Evolutionary conservation across 345 rosid species (phyloP), one percentile per base, ranked within the genome.

Genomic region (Gossypium arboreum): DNA sequence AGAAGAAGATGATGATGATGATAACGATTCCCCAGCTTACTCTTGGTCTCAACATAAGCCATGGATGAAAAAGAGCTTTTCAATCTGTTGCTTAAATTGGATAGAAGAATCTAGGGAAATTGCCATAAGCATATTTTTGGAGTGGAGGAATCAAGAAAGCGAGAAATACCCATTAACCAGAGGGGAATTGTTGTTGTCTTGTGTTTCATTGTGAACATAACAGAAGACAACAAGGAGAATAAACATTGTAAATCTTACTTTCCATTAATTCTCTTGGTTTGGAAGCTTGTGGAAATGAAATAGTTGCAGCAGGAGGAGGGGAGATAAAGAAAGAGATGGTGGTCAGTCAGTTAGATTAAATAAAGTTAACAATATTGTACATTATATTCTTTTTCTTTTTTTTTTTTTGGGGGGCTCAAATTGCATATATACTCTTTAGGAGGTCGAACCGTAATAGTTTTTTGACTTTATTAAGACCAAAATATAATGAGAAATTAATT

Each of bases 231-330:
- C 76, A 64, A 76, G 77, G 72, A 81, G 78, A 83, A 87, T 77
- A 81, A 83, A 83, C 72, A 78, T 82, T 74, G 85, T 78, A 85
- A 87, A 85, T 84, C 94, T 83, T 86, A 85, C 90, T 90, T 90
- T 91, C 97, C 87, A 86, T 86, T 85, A 87, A 87, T 90, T 90
- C 93, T 85, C 94, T 83, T 84, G 75, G 90, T 90, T 94, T 89
- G 96, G 93, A 87, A 86, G 91, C 84, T 88, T 87, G 92, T 85
- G 88, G 72, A 60, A 84, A 78, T 81, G 82, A 84, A 86, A 88
- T 75, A 80, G 85, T 74, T 85, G 88, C 83, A 83, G 88, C 70
- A 68, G 77, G 54, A 59, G 50, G 73, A 41, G 54, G 70, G 80
- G 50, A 3, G 70, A 75, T 62, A 81, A 27, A 73, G 58, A 34